Conservation (phyloP, 495 filamentous ascomycete species). For the Aspergillus bertholletiae region DNA sequence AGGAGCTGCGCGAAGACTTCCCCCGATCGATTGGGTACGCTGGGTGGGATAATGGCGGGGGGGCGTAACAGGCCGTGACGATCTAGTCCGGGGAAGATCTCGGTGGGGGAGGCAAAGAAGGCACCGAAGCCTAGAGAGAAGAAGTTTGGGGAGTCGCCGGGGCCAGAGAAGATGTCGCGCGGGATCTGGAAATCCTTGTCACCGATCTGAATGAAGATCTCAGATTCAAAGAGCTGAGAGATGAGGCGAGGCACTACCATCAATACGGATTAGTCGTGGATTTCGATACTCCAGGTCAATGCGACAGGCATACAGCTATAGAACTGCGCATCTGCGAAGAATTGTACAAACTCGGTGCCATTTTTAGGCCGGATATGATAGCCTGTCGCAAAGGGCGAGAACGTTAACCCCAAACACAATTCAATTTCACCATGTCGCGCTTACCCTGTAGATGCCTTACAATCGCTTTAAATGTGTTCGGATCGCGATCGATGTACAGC, state of each 20-base stretch:
- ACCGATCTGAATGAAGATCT: conserved; percentile 88
- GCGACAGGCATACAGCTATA: conserved; percentile 62
- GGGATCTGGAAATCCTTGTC: conserved; percentile 83
- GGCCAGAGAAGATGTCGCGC: conserved; percentile 77
- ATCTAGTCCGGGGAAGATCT: conserved; percentile 84
- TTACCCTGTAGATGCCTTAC: conserved; percentile 82
- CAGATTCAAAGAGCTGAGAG: conserved; percentile 89
- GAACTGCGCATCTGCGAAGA: conserved; percentile 96
- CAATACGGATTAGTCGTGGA: not conserved
- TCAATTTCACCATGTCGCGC: not conserved
- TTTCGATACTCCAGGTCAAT: not conserved
- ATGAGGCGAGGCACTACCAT: conserved; percentile 78
- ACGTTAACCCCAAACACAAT: not conserved
- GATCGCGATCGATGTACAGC: conserved; percentile 94
- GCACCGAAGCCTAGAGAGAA: conserved; percentile 90
- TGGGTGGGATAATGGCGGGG: conserved; percentile 78
- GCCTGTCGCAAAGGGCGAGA: conserved; percentile 36
- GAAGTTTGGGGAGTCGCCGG: conserved; percentile 91
- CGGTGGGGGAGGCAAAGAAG: conserved; percentile 76
- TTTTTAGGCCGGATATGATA: conserved; percentile 86
- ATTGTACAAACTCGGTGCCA: conserved; percentile 78
- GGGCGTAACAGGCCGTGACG: conserved; percentile 80
- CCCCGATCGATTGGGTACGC: conserved; percentile 74
- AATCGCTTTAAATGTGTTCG: conserved; percentile 84
- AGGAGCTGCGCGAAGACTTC: conserved; percentile 79